Percentiles rank a stretch among this genome's conserved stretches.
These are phyloP conservation scores for Hermanozyma aechmeae DNA, from an alignment of 805 yeast species.

Conservation along the genomic window DNA sequence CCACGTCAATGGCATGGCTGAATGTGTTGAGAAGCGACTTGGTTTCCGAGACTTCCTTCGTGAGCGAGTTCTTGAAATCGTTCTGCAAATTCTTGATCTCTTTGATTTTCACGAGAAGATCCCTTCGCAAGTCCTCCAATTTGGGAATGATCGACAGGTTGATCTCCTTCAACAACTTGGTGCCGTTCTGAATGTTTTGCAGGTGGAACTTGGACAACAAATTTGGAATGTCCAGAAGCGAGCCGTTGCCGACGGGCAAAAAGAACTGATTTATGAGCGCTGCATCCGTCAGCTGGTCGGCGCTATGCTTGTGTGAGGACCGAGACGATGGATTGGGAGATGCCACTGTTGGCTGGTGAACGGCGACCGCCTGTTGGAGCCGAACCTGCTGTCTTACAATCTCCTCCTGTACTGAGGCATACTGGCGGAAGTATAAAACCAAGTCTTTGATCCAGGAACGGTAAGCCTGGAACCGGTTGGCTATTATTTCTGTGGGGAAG, in stretches of 20 bases:
- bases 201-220: conserved; percentile 44
- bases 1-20: conserved; percentile 52
- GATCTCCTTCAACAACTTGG: conserved; percentile 41
- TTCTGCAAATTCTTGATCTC: conserved; percentile 76
- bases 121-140: conserved; percentile 53
- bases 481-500: conserved; percentile 77
- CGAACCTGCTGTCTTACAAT: conserved; percentile 74
- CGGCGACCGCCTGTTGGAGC: conserved; percentile 59
- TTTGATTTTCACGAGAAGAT: conserved; percentile 72
- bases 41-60: conserved; percentile 43
- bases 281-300: not conserved
- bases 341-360: conserved; percentile 2
- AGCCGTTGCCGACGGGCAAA: conserved; percentile 67
- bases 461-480: conserved; percentile 82
- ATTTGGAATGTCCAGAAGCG: conserved; percentile 77
- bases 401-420: conserved; percentile 81
- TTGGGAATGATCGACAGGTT: conserved; percentile 42
- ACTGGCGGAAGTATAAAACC: conserved; percentile 66
- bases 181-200: conserved; percentile 25
- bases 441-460: conserved; percentile 67
- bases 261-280: conserved; percentile 48
- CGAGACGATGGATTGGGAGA: conserved; percentile 1
- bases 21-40: conserved; percentile 36
- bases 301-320: too few relatives aligned
- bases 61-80: conserved; percentile 74